A percentile compares a stretch with the other conserved stretches of the same genome.
Evolutionary conservation across 2,329 filamentous ascomycete genomes (phyloP).

Genomic region (Colletotrichum spaethianum): DNA sequence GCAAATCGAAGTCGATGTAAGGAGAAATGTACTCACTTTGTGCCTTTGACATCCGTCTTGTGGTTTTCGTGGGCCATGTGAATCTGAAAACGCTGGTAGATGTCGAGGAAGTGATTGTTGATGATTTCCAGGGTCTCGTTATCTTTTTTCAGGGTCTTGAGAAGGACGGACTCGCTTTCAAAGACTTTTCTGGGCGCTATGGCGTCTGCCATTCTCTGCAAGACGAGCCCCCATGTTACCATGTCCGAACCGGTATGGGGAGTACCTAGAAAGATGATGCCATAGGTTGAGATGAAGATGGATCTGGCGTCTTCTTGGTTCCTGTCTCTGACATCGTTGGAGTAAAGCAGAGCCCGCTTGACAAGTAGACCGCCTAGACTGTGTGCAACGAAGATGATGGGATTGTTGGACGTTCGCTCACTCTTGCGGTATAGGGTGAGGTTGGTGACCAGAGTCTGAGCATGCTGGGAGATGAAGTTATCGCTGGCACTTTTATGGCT

Average conservation of each 20-base stretch:
- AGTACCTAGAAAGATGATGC: constrained; percentile 82
- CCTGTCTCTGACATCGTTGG: constrained; percentile 71
- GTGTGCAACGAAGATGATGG: constrained; percentile 84
- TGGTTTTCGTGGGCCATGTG: constrained; percentile 85
- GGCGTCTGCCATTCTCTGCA: constrained; percentile 77
- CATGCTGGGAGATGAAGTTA: constrained; percentile 79
- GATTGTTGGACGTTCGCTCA: constrained; percentile 69
- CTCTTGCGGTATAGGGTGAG: constrained; percentile 75
- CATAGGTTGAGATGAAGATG: constrained; percentile 82
- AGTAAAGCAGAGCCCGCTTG: constrained; percentile 79
- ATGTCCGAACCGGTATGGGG: constrained; percentile 80
- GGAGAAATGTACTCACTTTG: constrained; percentile 59
- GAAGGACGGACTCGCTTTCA: constrained; percentile 76
- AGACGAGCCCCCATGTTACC: constrained; percentile 76
- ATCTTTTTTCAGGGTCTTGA: constrained; percentile 79
- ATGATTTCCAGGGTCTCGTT: constrained; percentile 83
- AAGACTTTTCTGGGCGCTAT: constrained; percentile 77
- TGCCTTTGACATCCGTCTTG: constrained; percentile 77
- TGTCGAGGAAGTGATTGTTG: constrained; percentile 79
- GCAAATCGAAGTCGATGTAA: neutral
- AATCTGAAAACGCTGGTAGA: constrained; percentile 79
- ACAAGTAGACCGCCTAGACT: constrained; percentile 81
- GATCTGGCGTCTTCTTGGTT: constrained; percentile 76
- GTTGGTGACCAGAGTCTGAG: constrained; percentile 75
- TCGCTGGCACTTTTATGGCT: constrained; percentile 71